A percentile compares a stretch with the other conserved stretches of the same genome.
phyloP scores from a whole-genome alignment of 495 filamentous ascomycete species.

The Penicillium roqueforti region DNA sequence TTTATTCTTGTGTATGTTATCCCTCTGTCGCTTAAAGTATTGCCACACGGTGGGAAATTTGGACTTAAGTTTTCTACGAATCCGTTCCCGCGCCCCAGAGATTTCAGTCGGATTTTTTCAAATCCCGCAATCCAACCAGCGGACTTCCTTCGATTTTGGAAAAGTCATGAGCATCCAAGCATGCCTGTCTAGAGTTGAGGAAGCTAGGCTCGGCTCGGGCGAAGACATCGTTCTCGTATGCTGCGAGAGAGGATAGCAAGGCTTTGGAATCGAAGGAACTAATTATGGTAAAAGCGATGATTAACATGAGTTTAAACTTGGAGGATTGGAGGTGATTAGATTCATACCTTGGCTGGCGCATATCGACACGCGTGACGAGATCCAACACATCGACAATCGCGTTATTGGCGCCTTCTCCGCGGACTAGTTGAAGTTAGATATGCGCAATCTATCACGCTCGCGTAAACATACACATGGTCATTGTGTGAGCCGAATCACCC shows the following conservation, averaged over 20 bases:
- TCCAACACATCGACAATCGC: conserved; percentile 50
- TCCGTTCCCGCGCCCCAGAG: too few species aligned
- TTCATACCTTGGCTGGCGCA: conserved; percentile 5
- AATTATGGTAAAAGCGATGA: neutral
- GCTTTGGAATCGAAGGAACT: conserved; percentile 12
- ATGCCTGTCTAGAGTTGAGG: conserved; percentile 54
- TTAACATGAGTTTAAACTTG: neutral
- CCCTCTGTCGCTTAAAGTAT: neutral
- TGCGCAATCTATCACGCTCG: neutral
- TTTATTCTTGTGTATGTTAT: neutral
- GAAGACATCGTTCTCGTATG: conserved; percentile 52
- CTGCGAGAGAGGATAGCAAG: conserved; percentile 32
- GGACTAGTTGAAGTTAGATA: conserved; percentile 22
- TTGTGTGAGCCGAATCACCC: conserved; percentile 53
- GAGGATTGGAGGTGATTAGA: neutral
- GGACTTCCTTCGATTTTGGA: conserved; percentile 36
- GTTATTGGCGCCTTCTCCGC: conserved; percentile 60
- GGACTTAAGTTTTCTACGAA: neutral
- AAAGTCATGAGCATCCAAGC: conserved; percentile 61
- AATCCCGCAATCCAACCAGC: conserved; percentile 18
- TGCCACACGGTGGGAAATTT: neutral
- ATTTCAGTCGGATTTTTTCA: neutral
- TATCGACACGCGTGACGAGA: conserved; percentile 29
- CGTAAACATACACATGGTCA: conserved; percentile 50
- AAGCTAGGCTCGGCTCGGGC: conserved; percentile 48